Conservation (phyloP, 1,284 basidiomycete species). For the Albatrellus sp. region DNA sequence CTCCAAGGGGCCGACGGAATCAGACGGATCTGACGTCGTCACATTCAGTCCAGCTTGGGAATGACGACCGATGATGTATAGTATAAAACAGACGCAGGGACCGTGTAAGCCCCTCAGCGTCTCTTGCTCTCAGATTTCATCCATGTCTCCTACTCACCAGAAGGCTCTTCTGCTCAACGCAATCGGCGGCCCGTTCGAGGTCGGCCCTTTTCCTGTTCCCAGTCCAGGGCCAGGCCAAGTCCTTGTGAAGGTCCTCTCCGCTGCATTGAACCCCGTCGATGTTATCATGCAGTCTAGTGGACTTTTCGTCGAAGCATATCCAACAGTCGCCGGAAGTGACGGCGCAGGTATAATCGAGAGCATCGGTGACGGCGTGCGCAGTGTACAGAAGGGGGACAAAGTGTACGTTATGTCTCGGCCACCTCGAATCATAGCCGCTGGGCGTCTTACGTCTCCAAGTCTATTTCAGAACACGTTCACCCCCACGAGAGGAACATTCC, state of each 20-base stretch:
- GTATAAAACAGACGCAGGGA: no score
- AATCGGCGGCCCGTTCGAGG: conserved; percentile 6
- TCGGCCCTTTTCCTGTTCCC: conserved; percentile 11
- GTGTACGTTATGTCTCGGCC: no score
- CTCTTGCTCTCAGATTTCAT: no score
- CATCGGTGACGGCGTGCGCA: conserved; percentile 23
- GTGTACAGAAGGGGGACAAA: conserved; percentile 1
- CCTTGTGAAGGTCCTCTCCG: conserved; percentile 22
- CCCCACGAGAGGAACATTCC: conserved; percentile 4
- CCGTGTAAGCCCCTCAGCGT: no score
- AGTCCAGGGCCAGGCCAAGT: conserved; percentile 18
- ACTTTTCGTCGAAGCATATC: conserved; percentile 20
- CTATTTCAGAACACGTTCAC: background rate
- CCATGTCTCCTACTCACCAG: conserved; percentile 3
- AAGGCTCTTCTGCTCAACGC: conserved; percentile 17
- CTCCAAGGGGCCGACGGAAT: no score
- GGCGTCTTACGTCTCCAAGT: no score
- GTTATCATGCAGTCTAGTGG: conserved; percentile 25
- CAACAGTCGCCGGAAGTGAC: conserved; percentile 33
- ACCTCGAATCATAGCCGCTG: no score
- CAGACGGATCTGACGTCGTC: no score
- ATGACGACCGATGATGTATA: no score
- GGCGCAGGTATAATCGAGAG: conserved; percentile 28
- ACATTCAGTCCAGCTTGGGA: no score
- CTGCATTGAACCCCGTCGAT: conserved; percentile 25